Percentiles rank a stretch among this genome's conserved stretches.
Conservation (phyloP, 2,329 filamentous ascomycete species). For the Claviceps sorghi region DNA sequence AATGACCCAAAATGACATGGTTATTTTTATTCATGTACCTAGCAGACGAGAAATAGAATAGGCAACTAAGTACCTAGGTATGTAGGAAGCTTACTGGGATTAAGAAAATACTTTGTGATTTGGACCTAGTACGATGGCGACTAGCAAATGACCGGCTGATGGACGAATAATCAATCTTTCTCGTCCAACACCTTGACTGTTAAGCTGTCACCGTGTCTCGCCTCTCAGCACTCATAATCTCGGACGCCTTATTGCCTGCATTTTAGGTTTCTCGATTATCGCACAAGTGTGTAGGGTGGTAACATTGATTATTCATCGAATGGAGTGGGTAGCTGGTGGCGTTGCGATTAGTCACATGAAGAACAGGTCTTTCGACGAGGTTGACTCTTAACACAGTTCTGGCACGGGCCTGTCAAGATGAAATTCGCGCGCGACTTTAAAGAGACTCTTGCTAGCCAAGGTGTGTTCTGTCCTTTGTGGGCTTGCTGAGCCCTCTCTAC, state of each 20-base stretch:
- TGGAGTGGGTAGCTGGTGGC: neutral
- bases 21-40: neutral
- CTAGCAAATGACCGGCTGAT: neutral
- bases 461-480: conserved; percentile 14
- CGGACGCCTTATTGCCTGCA: neutral
- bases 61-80: too few relatives aligned
- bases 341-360: neutral
- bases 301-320: neutral
- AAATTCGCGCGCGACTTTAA: conserved; percentile 77
- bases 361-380: neutral
- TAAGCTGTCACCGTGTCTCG: neutral
- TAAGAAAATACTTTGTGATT: neutral
- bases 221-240: neutral
- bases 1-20: neutral
- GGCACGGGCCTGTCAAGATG: conserved; percentile 34
- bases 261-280: neutral
- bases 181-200: neutral
- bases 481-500: neutral
- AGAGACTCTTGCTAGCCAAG: conserved; percentile 50
- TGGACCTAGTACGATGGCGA: neutral
- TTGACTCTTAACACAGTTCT: neutral
- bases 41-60: too few relatives aligned
- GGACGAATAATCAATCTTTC: neutral
- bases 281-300: neutral
- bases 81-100: neutral